Evolutionary conservation across 345 rosid species (phyloP), one percentile per base, ranked within the genome.

Genomic region (Boechera retrofracta): DNA sequence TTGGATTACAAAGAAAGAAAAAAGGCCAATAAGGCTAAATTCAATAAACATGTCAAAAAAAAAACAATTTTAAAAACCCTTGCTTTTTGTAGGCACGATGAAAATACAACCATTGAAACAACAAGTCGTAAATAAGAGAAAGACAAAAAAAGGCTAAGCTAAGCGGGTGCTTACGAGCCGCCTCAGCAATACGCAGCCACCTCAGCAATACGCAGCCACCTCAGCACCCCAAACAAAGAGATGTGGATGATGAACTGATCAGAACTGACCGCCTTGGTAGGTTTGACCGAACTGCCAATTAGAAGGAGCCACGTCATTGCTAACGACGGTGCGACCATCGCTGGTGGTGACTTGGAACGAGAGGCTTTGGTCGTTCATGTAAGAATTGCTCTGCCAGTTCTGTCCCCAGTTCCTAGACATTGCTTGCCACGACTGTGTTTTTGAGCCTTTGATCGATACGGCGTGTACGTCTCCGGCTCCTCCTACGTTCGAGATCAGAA

Each of bases 351-450:
- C 96, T 36, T 94, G 98, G 57, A 94, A 90, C 0, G 98, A 94
- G 45, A 94, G 87, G 67, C 87, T 81, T 69, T 92, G 98, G 42
- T 88, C 98, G 44, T 94, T 88, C 38, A 94, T 80, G 77, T 86
- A 84, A 12, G 91, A 82, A 54, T 94, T 94, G 86, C 98, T 94
- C 73, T 94, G 98, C 98, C 98, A 94, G 79, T 94, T 94, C 77
- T 94, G 98, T 10, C 98, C 98, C 98, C 98, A 94, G 48, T 94
- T 94, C 65, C 98, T 84, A 10, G 98, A 94, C 98, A 94, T 84
- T 5, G 92, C 13, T 76, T 90, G 97, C 98, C 98, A 94, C 1
- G 80, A 63, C 52, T 89, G 89, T 5, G 97, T 76, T 7, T 86
- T 89, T 0, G 97, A 87, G n/a, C 98, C 98, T 77, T 89, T 94